These are phyloP conservation scores for Cystofilobasidium ferigula DNA, from an alignment of 768 basidiomycete species.

Conservation along the genomic window DNA sequence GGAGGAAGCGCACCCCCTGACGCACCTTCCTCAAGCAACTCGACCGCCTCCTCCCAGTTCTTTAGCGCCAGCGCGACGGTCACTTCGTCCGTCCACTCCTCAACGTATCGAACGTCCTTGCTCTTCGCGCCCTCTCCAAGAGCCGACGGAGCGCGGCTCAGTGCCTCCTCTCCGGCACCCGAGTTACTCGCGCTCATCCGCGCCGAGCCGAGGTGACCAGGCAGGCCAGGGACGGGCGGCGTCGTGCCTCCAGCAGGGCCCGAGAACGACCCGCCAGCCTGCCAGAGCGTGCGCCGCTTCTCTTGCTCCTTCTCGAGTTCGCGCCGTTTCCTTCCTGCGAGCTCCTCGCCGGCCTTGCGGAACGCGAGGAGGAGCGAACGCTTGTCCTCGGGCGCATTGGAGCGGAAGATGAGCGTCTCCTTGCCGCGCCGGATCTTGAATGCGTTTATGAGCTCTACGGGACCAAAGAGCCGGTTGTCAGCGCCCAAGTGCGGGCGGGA, in stretches of 20 bases:
- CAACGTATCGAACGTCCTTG: slow-evolving; percentile 71
- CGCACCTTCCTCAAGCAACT: slow-evolving; percentile 68
- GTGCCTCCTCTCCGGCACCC: slow-evolving; percentile 47
- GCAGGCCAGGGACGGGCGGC: not conserved
- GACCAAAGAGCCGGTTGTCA: slow-evolving; percentile 29
- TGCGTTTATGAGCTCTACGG: slow-evolving; percentile 67
- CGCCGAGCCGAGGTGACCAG: not conserved
- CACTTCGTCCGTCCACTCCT: slow-evolving; percentile 82
- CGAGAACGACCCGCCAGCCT: slow-evolving; percentile 34
- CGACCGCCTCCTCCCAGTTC: slow-evolving; percentile 79
- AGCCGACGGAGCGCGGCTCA: slow-evolving; percentile 40
- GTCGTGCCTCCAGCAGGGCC: not conserved
- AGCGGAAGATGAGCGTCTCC: slow-evolving; percentile 87
- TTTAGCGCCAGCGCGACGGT: slow-evolving; percentile 81
- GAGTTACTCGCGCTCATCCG: slow-evolving; percentile 33
- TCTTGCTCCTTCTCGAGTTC: slow-evolving; percentile 91
- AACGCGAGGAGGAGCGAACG: slow-evolving; percentile 72
- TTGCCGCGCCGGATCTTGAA: slow-evolving; percentile 89
- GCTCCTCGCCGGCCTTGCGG: slow-evolving; percentile 83
- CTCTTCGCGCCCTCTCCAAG: slow-evolving; percentile 57
- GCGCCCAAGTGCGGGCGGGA: not conserved
- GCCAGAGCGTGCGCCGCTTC: slow-evolving; percentile 54
- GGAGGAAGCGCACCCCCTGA: not conserved
- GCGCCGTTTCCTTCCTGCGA: slow-evolving; percentile 74
- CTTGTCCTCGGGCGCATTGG: slow-evolving; percentile 71